Base-by-base conservation (phyloP, 148 eudicot species). In the Beta vulgaris region DNA sequence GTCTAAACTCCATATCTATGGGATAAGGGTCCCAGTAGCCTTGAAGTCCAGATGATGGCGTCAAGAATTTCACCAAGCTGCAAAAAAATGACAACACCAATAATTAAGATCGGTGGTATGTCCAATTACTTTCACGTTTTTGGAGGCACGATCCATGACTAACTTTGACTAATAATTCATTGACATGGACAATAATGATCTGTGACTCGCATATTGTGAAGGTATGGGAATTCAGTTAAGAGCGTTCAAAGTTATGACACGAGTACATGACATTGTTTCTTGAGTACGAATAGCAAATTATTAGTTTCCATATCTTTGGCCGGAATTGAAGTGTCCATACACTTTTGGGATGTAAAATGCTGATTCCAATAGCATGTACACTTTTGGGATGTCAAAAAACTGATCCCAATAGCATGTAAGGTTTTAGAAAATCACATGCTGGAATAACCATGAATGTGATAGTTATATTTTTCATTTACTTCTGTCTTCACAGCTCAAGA, bases 1-100 rank as follows among this genome's bases (percentile, higher is more conserved):
- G 98, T 65, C 86, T 77, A 71, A 94, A 92, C 83, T 91, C 98
- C 98, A 92, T 94, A 59, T 94, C 98, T 32, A 94, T 94, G 23
- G 97, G 98, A 80, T 92, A 94, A 0, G 97, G 98, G 76, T 94
- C 98, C 98, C 97, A 94, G 68, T 89, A 89, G 44, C 98, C 98
- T 85, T 92, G 90, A 44, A 94, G 92, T 37, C 96, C 93, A 26
- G 92, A 87, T 77, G 87, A 81, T 7, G 96, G 98, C 32, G 98
- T 90, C 92, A 90, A 87, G 82, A 94, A 94, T 76, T 90, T 92
- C 83, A 95, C 98, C 74, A 95, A 81, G 88, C 98, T 95, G 93
- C 78, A 58, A 76, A 46, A 74, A 23, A 51, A 39, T 67, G 11
- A 36, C 18, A 48, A 19, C 0, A 73, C 11, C 65, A 58, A 46